Evolutionary conservation across 768 basidiomycete genomes (phyloP), one percentile per base, ranked within the genome.

Genomic region (Podaxis sp.): DNA sequence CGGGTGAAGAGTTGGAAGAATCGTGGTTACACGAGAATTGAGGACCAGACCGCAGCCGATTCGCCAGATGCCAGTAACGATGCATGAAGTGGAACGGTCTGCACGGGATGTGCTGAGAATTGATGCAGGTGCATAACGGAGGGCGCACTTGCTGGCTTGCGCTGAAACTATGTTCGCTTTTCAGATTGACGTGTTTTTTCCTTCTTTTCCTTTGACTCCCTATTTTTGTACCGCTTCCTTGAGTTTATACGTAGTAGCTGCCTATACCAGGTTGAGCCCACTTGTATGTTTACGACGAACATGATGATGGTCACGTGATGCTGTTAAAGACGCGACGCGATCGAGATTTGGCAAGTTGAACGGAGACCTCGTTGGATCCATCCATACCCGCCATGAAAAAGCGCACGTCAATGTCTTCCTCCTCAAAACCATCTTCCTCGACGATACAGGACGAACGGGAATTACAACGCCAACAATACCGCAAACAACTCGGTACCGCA

Each of bases 401-500:
- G 44, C 52, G 51, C 7, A 30, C 54, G 4, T 53, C 51, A 17
- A 53, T 33, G 15, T 40, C 54, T 4, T 56, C 59, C 24, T 60
- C 50, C 38, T 44, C 59, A 40, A 48, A 26, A 36, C 44, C 50
- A n/a, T 38, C 36, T 33, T 22, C 36, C 2, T 11, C 60, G 26
- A n/a, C 38, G 6, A 10, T 20, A 36, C 40, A 36, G 36, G 60
- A 62, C 30, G 60, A 62, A 48, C 52, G 72, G 38, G 76, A 78
- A 56, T 67, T 66, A 46, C 73, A 80, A 63, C 73, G 78, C 40
- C 74, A 76, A 57, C 68, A 68, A 62, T 79, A 77, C 62, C 73
- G 69, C 58, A 72, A 75, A 7, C 72, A 75, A 50, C 72, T 93
- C 36, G 77, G 74, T 6, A 80, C 79, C 38, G 86, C 86, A 0